phyloP scores from a whole-genome alignment of 2,329 filamentous ascomycete species.

The Trichoderma hamatum region DNA sequence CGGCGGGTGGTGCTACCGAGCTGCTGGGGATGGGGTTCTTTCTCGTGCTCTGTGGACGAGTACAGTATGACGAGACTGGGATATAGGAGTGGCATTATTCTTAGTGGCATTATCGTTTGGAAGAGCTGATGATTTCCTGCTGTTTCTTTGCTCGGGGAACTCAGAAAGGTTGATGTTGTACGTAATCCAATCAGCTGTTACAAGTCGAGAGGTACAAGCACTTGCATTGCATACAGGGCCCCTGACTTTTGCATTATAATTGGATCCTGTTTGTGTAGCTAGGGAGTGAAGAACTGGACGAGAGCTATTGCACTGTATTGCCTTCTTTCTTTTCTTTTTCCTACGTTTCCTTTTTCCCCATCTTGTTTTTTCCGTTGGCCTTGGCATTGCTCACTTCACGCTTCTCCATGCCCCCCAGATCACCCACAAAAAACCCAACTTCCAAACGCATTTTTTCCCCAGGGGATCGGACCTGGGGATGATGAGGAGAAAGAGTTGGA shows the following conservation, averaged over 20 bases:
- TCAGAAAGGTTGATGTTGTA: neutral
- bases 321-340: neutral
- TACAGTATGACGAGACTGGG: neutral
- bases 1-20: constrained; percentile 20
- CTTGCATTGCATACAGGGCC: neutral
- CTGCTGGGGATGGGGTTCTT: neutral
- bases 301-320: neutral
- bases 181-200: constrained; percentile 4
- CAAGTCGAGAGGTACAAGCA: neutral
- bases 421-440: neutral
- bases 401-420: neutral
- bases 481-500: neutral
- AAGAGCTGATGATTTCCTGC: neutral
- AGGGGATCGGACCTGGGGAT: neutral
- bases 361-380: neutral
- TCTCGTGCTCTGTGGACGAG: neutral
- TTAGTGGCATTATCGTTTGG: neutral
- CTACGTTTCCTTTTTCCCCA: neutral
- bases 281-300: neutral
- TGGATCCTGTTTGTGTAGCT: neutral
- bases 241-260: neutral
- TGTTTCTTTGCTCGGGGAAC: neutral
- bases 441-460: neutral
- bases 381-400: neutral
- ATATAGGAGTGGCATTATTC: neutral